These are phyloP conservation scores for Chytriomyces sp. DNA, from an alignment of 192 early-diverging fungal genomes.

Conservation along the genomic window DNA sequence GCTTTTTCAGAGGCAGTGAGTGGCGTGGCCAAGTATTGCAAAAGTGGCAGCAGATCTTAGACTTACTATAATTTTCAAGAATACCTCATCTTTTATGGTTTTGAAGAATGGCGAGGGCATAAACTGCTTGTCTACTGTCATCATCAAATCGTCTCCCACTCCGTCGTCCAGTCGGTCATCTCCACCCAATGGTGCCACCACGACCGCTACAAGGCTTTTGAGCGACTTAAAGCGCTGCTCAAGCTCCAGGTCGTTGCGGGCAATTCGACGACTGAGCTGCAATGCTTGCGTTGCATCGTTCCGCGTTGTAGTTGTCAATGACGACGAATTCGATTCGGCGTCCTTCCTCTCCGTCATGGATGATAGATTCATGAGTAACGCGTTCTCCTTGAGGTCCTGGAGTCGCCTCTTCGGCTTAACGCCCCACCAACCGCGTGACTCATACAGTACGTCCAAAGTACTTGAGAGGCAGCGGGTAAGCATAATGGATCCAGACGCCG, in stretches of 20 bases:
- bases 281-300: conserved; percentile 15
- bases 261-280: conserved; percentile 29
- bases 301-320: too few relatives aligned
- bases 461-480: conserved; percentile 16
- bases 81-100: too few relatives aligned
- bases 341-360: too few relatives aligned
- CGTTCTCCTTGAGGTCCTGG: conserved; percentile 23
- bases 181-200: conserved; percentile 28
- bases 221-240: conserved; percentile 20
- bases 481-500: conserved; percentile 31
- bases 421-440: conserved; percentile 28
- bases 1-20: too few relatives aligned
- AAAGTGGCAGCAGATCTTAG: too few relatives aligned
- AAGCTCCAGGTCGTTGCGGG: conserved; percentile 25
- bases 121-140: too few relatives aligned
- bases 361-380: not conserved
- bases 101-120: too few relatives aligned
- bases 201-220: conserved; percentile 15
- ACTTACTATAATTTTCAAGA: too few relatives aligned
- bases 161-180: conserved; percentile 25
- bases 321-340: not conserved
- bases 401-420: conserved; percentile 29
- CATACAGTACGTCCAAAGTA: conserved; percentile 26
- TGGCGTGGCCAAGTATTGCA: too few relatives aligned
- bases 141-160: too few relatives aligned